Evolutionary conservation across 2,329 filamentous ascomycete species (phyloP).

Genomic region (Ophiostoma montium): DNA sequence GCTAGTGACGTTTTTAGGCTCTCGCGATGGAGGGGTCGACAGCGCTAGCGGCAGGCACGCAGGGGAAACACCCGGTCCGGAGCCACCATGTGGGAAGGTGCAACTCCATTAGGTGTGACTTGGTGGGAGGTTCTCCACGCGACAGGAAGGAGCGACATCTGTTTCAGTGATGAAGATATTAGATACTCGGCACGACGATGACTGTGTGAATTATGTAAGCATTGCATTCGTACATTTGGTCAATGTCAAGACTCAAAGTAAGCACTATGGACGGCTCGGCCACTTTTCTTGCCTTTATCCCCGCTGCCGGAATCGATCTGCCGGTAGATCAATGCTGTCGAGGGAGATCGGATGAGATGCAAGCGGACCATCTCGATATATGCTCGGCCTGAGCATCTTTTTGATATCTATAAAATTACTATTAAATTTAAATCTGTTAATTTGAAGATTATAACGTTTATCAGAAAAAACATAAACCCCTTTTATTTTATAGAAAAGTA

Average conservation of each 20-base stretch:
- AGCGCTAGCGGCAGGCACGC: not conserved
- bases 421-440: conserved; percentile 18
- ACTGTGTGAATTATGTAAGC: no score
- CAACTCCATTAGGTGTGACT: not conserved
- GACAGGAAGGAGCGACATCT: not conserved
- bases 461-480: conserved; percentile 23
- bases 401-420: not conserved
- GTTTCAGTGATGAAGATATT: not conserved
- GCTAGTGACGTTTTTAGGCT: not conserved
- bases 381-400: no score
- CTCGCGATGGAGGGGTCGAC: not conserved
- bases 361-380: no score
- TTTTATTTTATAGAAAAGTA: conserved; percentile 7
- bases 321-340: no score
- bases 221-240: no score
- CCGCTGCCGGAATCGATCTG: no score
- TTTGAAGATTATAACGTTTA: conserved; percentile 15
- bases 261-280: no score
- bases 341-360: no score
- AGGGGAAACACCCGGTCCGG: not conserved
- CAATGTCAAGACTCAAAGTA: no score
- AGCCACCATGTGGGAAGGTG: conserved; percentile 1
- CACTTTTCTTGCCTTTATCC: no score
- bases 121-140: not conserved
- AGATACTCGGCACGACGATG: no score